These are phyloP conservation scores for Picea sitchensis DNA, from an alignment of 75 land plant species.

Conservation along the genomic window DNA sequence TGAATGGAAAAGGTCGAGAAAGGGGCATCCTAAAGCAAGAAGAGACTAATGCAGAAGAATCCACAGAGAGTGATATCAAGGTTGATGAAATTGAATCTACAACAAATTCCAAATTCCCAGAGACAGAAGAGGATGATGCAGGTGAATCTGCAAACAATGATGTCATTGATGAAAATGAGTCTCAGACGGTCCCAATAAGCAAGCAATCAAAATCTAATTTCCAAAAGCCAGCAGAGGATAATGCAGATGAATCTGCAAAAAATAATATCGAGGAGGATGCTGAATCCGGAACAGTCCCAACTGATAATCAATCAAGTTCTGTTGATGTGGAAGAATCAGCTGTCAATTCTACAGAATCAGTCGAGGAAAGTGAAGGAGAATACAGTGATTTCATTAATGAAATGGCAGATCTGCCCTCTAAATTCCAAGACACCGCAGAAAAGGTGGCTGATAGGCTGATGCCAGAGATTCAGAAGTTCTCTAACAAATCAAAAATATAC, in stretches of 20 bases:
- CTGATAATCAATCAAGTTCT: not conserved
- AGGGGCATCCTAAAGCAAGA: not conserved
- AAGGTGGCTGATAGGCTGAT: slow-evolving; percentile 15
- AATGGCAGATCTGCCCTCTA: slow-evolving; percentile 14
- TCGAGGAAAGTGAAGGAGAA: not conserved
- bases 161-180: not conserved
- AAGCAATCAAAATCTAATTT: not conserved
- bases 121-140: slow-evolving; percentile 2
- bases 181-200: not conserved
- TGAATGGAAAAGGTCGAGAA: not conserved
- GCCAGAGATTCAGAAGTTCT: slow-evolving; percentile 14
- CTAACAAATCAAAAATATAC: slow-evolving; percentile 25
- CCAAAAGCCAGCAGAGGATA: not conserved
- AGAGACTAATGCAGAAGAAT: slow-evolving; percentile 1
- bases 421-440: slow-evolving; percentile 20
- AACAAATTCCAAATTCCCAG: not conserved
- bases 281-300: not conserved
- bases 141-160: not conserved
- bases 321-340: not conserved
- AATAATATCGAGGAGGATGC: not conserved
- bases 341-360: not conserved
- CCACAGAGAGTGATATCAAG: not conserved
- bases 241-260: not conserved
- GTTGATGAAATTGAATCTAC: not conserved
- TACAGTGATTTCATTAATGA: slow-evolving; percentile 17